Conservation (phyloP, 352 stramenopile genomes). For the Pythium phragmiticola region DNA sequence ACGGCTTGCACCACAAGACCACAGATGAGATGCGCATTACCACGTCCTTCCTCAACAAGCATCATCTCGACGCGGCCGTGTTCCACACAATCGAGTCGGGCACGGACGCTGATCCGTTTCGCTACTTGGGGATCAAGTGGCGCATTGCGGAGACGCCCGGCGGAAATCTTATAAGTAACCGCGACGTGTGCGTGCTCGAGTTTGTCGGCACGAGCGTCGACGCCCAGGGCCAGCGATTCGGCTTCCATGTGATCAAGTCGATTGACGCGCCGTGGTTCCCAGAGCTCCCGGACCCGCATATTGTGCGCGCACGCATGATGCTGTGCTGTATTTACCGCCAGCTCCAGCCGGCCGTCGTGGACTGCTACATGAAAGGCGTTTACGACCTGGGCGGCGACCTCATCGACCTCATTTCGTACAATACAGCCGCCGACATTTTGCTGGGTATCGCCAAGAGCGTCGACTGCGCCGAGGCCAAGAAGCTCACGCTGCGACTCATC, state of each 20-base stretch:
- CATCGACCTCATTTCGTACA: slow-evolving; percentile 8
- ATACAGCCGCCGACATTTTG: not conserved
- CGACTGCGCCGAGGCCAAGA: slow-evolving; percentile 28
- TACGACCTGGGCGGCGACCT: slow-evolving; percentile 19
- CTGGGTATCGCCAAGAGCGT: slow-evolving; percentile 7
- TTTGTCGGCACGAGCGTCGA: slow-evolving; percentile 39
- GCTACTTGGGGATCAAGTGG: slow-evolving; percentile 28
- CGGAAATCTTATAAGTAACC: slow-evolving; percentile 25
- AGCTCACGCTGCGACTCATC: slow-evolving; percentile 27
- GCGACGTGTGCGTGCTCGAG: slow-evolving; percentile 54
- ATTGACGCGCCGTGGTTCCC: slow-evolving; percentile 6
- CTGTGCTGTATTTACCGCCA: slow-evolving; percentile 20
- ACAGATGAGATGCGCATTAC: slow-evolving; percentile 40
- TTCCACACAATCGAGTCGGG: slow-evolving; percentile 44
- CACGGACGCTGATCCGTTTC: slow-evolving; percentile 27
- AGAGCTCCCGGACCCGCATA: not conserved
- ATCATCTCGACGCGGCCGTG: slow-evolving; percentile 29
- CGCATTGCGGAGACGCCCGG: slow-evolving; percentile 16
- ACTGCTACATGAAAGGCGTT: slow-evolving; percentile 19
- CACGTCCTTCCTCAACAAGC: slow-evolving; percentile 16
- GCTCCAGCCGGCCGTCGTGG: slow-evolving; percentile 8
- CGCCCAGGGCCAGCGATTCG: slow-evolving; percentile 38
- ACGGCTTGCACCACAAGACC: slow-evolving; percentile 41
- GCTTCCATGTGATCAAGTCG: slow-evolving; percentile 33
- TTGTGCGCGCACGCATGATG: slow-evolving; percentile 14